Evolutionary conservation across 768 basidiomycete species (phyloP), one percentile per base, ranked within the genome.

Genomic region (Leccinum obscurum): DNA sequence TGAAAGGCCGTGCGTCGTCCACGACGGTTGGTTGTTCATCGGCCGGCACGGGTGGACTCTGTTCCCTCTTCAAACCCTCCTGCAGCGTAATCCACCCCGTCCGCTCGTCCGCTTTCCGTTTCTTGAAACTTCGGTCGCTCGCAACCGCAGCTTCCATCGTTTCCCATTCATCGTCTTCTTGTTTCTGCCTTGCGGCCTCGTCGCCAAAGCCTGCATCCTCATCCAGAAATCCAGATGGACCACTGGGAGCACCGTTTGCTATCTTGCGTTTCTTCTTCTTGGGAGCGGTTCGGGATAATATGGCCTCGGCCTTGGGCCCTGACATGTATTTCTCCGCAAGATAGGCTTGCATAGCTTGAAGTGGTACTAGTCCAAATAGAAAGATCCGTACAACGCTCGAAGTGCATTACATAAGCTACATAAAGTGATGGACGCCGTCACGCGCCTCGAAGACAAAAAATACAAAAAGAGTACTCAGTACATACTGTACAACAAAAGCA

Each of bases 271-370:
- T 93, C 61, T 72, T 75, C 81, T 92, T 93, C 71, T 81, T 82
- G 1, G 78, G 76, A 2, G 77, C 79, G 0, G 83, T 73, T 50
- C 85, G 85, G 4, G 94, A 80, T 8, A 98, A 81, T 63, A 98
- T 98, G 6, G 93, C 95, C 66, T 98, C 96, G 2, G 95, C 94
- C 69, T 98, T 98, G 0, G 93, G 86, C 1, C 96, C 96, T 6
- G 94, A 88, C 95, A 98, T 96, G 78, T 98, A 98, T 63, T 92
- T 93, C 64, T 88, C 83, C 0, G 93, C 93, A 17, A 95, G 83
- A 72, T 95, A 95, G 24, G 91, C 80, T 72, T 93, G 88, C 78
- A 95, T 82, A 44, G 64, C 68, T 54, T 48, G 28, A 48, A 37
- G 50, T 52, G 1, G 34, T 32, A 22, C 22, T 22, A 10, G 24